Evolutionary conservation across 2,329 filamentous ascomycete species (phyloP), one percentile per base, ranked within the genome.

Genomic region (Microsporum canis): DNA sequence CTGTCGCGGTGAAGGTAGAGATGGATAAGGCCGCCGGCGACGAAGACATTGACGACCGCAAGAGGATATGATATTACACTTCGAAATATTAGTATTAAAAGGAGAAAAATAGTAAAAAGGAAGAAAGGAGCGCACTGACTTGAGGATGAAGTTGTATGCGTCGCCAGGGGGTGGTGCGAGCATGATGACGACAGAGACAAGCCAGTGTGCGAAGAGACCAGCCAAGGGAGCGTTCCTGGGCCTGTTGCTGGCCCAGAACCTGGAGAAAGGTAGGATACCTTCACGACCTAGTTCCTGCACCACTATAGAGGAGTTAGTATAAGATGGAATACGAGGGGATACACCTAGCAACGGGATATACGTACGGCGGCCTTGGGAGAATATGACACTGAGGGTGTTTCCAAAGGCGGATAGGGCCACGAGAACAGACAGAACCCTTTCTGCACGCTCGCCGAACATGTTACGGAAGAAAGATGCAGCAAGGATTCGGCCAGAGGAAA

Each of bases 351-450:
- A 23, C 17, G 36, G 70, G 67, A 3, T 68, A 62, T 1, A 68
- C 71, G 29, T 61, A 65, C 58, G 3, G 67, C 67, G 49, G 72
- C 73, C 84, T 71, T 87, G 84, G 0, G 84, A 84, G 72, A 88
- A 88, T 64, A 87, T 87, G 63, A 87, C 84, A 61, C 79, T 82
- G 55, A 88, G 76, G 12, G 88, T 82, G 66, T 87, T 88, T 33
- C 84, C 85, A 65, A 86, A 84, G 3, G 84, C 84, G 0, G 84
- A 87, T 0, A 88, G 76, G 0, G 85, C 84, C 27, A 88, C 84
- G 63, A 88, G 86, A 60, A 86, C 84, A 29, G 79, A 84, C 14
- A 86, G 75, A 3, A 81, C 83, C 23, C 80, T 77, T 72, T 85
- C 83, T 12, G 83, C 83, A 0, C 71, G 68, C 51, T 68, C 67